Percentiles rank a stretch among this genome's conserved stretches.
These are phyloP conservation scores for Malassezia yamatoensis DNA, from an alignment of 1,284 basidiomycete species.

Conservation along the genomic window DNA sequence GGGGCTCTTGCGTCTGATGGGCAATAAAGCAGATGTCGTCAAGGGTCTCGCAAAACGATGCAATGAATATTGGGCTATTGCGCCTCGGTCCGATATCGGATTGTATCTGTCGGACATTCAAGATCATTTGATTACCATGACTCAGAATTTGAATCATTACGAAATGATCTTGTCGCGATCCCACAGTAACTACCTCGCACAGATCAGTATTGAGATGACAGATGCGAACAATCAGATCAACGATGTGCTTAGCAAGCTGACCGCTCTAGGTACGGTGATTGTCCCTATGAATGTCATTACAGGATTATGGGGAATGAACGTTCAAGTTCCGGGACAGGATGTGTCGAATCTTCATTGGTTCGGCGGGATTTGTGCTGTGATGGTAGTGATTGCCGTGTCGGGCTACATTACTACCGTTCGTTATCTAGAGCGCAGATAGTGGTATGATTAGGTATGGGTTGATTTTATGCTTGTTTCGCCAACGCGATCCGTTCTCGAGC, in stretches of 20 bases:
- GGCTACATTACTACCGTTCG: constrained; percentile 44
- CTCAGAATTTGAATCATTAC: constrained; percentile 61
- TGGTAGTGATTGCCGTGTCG: constrained; percentile 40
- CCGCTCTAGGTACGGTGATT: constrained; percentile 91
- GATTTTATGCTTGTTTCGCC: constrained; percentile 2
- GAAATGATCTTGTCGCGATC: constrained; percentile 89
- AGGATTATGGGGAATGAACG: constrained; percentile 48
- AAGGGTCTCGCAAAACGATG: constrained; percentile 92
- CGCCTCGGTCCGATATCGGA: constrained; percentile 94
- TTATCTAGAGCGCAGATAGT: constrained; percentile 30
- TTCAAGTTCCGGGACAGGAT: constrained; percentile 43
- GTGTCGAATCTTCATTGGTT: constrained; percentile 42
- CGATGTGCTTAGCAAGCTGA: constrained; percentile 95
- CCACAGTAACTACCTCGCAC: constrained; percentile 71
- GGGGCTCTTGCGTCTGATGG: constrained; percentile 87
- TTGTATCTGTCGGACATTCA: constrained; percentile 77
- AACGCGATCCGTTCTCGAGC: background rate
- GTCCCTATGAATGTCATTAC: constrained; percentile 55
- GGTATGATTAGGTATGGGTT: background rate
- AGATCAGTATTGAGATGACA: constrained; percentile 53
- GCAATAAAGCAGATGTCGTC: constrained; percentile 98
- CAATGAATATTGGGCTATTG: constrained; percentile 98
- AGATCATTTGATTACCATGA: constrained; percentile 99
- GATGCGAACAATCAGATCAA: constrained; percentile 99
- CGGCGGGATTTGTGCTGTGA: constrained; percentile 36